These are phyloP conservation scores for Paraurostyla sp. DNA, from an alignment of 73 alveolate genomes.

Conservation along the genomic window DNA sequence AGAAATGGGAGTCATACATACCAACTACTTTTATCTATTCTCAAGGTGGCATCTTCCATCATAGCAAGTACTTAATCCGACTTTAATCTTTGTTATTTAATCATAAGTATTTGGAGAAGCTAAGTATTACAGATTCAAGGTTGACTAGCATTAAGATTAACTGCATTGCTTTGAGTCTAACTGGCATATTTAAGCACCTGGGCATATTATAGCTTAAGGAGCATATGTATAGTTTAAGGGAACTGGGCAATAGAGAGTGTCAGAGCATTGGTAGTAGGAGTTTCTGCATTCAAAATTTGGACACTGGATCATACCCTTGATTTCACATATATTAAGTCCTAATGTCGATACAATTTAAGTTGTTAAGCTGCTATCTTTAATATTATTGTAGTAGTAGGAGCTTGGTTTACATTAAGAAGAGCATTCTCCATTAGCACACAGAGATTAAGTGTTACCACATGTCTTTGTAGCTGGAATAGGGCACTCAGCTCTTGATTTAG, in stretches of 20 bases:
- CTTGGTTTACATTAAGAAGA: background rate
- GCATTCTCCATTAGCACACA: slow-evolving; percentile 49
- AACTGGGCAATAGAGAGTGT: slow-evolving; percentile 74
- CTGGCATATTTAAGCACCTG: slow-evolving; percentile 46
- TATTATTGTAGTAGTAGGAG: background rate
- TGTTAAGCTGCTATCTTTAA: no score
- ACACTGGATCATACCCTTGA: background rate
- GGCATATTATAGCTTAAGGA: slow-evolving; percentile 26
- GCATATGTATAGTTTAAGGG: slow-evolving; percentile 43
- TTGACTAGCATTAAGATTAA: slow-evolving; percentile 6
- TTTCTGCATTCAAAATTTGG: slow-evolving; percentile 78
- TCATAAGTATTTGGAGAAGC: background rate
- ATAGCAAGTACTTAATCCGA: background rate
- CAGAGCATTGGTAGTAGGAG: slow-evolving; percentile 76
- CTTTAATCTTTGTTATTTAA: background rate
- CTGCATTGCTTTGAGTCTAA: background rate
- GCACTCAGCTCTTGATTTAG: background rate
- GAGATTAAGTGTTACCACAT: slow-evolving; percentile 10
- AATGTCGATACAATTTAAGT: no score
- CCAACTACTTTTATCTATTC: slow-evolving; percentile 10
- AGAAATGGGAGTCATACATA: slow-evolving; percentile 40
- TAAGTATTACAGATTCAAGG: background rate
- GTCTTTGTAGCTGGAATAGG: slow-evolving; percentile 43
- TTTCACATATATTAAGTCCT: background rate
- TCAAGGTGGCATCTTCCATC: slow-evolving; percentile 46